These are phyloP conservation scores for Tetrahymena thermophila DNA, from an alignment of 73 alveolate genomes.

Conservation along the genomic window DNA sequence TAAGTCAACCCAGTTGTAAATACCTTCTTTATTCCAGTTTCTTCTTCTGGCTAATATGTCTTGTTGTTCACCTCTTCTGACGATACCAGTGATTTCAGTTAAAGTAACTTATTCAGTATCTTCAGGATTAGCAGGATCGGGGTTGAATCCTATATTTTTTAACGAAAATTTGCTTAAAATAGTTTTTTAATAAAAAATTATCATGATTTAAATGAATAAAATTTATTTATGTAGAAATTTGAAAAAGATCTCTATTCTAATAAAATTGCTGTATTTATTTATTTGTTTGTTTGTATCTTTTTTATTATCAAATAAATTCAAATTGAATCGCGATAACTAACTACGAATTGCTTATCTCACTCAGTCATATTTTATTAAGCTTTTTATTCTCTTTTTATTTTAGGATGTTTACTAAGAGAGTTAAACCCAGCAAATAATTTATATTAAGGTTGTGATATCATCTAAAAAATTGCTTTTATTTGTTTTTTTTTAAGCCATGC, in stretches of 20 bases:
- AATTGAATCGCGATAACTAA: not conserved
- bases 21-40: slow-evolving; percentile 32
- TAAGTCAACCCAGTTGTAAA: slow-evolving; percentile 33
- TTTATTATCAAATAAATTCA: too few relatives aligned
- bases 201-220: too few relatives aligned
- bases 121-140: slow-evolving; percentile 24
- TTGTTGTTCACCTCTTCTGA: slow-evolving; percentile 36
- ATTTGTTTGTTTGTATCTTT: not conserved
- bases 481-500: not conserved
- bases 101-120: slow-evolving; percentile 24
- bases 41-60: slow-evolving; percentile 19
- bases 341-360: not conserved
- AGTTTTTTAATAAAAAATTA: too few relatives aligned
- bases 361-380: not conserved
- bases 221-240: not conserved
- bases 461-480: not conserved
- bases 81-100: slow-evolving; percentile 28
- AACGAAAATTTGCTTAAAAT: too few relatives aligned
- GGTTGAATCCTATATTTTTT: slow-evolving; percentile 20
- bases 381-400: not conserved
- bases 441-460: not conserved
- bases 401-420: not conserved
- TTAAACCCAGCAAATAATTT: not conserved
- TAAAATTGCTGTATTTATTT: too few relatives aligned
- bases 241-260: not conserved